Evolutionary conservation across 1,284 basidiomycete genomes (phyloP), one percentile per base, ranked within the genome.

Genomic region (Apiotrichum montevideense): DNA sequence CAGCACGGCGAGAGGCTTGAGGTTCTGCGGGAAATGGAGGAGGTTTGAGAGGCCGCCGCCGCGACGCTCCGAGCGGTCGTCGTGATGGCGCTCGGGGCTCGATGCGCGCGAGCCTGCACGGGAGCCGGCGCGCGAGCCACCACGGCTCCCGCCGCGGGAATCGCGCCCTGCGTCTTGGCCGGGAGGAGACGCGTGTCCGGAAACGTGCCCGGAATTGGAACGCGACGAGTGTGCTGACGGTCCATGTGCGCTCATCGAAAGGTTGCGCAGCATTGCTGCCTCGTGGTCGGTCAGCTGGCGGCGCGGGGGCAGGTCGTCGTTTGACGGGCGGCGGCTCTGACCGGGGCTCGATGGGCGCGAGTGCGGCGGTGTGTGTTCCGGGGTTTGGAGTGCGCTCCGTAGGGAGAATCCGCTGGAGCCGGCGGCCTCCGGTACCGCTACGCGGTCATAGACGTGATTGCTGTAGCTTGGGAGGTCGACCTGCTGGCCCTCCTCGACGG

Each of bases 381-480:
- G 70, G 6, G 68, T 74, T 15, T 59, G 57, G 11, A 29, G 8
- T 3, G 62, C 64, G 2, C 66, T 66, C 29, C 70, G 59, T 8
- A 66, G 54, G 2, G 67, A 52, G 51, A 68, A 69, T 6, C 64
- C 63, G 4, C 64, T 59, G 14, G 67, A 58, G 3, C 65, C 57
- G 6, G 61, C 60, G 57, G 86, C 83, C 69, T 87, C 80, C 10
- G 85, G 85, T 67, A 90, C 87, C 42, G 92, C 90, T 41, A 96
- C 84, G 39, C 92, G 83, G 72, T 96, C 92, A 47, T 88, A 84
- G 10, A 96, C 85, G 74, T 96, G 92, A 51, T 89, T 84, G 21
- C 80, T 83, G 75, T 95, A 96, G 61, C 87, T 88, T 0, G 90
- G 93, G 11, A 93, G 81, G 68, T 91, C 87, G 55, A 82, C 68